phyloP scores from a whole-genome alignment of 2,329 filamentous ascomycete genomes.

The Aspergillus sergii region DNA sequence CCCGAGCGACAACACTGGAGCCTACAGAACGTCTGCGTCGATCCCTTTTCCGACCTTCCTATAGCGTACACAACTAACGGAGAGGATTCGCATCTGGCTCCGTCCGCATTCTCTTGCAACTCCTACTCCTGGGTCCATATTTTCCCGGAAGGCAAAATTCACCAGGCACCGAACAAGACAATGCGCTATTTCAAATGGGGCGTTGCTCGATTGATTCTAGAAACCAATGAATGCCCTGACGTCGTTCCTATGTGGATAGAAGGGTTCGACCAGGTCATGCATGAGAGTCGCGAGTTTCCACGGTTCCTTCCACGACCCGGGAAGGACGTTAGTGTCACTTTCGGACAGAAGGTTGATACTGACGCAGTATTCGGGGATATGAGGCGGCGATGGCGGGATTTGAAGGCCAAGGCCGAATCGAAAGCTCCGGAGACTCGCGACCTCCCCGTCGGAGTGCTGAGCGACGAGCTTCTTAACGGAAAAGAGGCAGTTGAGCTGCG shows the following conservation, averaged over 20 bases:
- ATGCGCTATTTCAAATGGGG: slow-evolving; percentile 99
- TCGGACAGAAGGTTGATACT: slow-evolving; percentile 72
- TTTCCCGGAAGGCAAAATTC: slow-evolving; percentile 92
- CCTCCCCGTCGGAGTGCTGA: slow-evolving; percentile 58
- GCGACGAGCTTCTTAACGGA: slow-evolving; percentile 66
- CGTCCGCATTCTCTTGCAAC: slow-evolving; percentile 70
- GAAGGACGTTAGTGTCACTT: slow-evolving; percentile 54
- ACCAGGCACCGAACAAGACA: slow-evolving; percentile 76
- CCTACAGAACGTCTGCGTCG: slow-evolving; percentile 46
- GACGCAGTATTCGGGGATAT: slow-evolving; percentile 78
- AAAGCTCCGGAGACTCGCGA: slow-evolving; percentile 39
- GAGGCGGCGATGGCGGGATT: slow-evolving; percentile 70
- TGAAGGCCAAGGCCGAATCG: slow-evolving; percentile 59
- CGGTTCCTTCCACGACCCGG: slow-evolving; percentile 80
- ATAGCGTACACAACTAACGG: slow-evolving; percentile 44
- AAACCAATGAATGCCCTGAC: slow-evolving; percentile 82
- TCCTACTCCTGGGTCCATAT: slow-evolving; percentile 87
- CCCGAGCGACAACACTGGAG: slow-evolving; percentile 42
- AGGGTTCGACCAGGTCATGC: slow-evolving; percentile 85
- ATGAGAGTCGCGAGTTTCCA: slow-evolving; percentile 77
- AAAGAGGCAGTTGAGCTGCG: slow-evolving; percentile 76
- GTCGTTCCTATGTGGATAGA: slow-evolving; percentile 94
- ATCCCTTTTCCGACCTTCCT: slow-evolving; percentile 49
- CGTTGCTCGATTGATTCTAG: slow-evolving; percentile 84
- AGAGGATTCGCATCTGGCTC: slow-evolving; percentile 62